Percentiles rank a stretch among this genome's conserved stretches.
phyloP scores from a whole-genome alignment of 1,284 basidiomycete genomes.

The Austroboletus niveus region DNA sequence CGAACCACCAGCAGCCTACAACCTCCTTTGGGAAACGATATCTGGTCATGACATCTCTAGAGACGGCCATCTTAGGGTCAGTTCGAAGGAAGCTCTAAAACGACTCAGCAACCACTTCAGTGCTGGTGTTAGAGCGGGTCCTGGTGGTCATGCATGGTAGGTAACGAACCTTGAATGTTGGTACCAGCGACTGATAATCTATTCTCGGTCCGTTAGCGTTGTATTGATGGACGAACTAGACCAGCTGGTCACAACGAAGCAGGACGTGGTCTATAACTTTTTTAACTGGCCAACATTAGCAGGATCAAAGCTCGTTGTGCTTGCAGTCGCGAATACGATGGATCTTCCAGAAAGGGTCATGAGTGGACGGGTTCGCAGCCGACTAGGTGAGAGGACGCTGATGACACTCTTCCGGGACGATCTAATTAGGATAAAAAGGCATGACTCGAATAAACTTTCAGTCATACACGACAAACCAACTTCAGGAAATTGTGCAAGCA shows the following conservation, averaged over 20 bases:
- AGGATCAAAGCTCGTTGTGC: constrained; percentile 85
- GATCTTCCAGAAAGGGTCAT: constrained; percentile 94
- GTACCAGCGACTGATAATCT: background rate
- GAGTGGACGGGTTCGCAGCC: constrained; percentile 88
- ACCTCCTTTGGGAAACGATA: constrained; percentile 85
- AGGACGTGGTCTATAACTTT: constrained; percentile 99
- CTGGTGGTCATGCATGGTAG: constrained; percentile 70
- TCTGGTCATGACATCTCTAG: constrained; percentile 66
- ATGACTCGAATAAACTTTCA: constrained; percentile 95
- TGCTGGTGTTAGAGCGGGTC: constrained; percentile 52
- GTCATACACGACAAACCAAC: constrained; percentile 81
- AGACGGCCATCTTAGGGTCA: constrained; percentile 63
- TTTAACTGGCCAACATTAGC: constrained; percentile 98
- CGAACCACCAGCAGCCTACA: constrained; percentile 86
- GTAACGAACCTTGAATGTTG: constrained; percentile 14
- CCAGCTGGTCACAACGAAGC: constrained; percentile 92
- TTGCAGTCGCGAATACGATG: constrained; percentile 99
- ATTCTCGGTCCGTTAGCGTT: constrained; percentile 53
- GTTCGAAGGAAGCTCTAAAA: constrained; percentile 70
- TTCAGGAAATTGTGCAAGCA: constrained; percentile 85
- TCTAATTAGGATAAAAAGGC: constrained; percentile 47
- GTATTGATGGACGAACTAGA: constrained; percentile 99
- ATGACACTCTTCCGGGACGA: background rate
- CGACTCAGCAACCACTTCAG: constrained; percentile 64
- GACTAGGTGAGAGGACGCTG: constrained; percentile 65